phyloP scores from a whole-genome alignment of 2,329 filamentous ascomycete species.

The Stylonectria norvegica region DNA sequence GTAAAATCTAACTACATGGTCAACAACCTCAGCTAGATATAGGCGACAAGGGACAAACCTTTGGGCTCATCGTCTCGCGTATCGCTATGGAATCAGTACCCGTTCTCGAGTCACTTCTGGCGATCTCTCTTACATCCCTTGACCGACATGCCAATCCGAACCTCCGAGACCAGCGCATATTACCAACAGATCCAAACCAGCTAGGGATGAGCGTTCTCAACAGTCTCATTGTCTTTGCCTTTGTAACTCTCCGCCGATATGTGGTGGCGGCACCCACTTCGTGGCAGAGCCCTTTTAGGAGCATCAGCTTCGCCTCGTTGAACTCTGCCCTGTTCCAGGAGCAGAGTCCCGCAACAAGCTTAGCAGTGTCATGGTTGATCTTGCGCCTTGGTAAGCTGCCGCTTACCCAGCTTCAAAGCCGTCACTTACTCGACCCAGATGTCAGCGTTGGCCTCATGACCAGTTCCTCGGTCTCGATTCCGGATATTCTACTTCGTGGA shows the following conservation, averaged over 20 bases:
- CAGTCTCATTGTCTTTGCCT: conserved; percentile 11
- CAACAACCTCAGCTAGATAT: too few species aligned
- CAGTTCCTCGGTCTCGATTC: conserved; percentile 23
- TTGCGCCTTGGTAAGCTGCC: conserved; percentile 25
- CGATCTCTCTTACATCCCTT: conserved; percentile 19
- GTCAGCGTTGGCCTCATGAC: conserved; percentile 29
- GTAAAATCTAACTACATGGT: conserved; percentile 23
- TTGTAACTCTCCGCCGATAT: conserved; percentile 14
- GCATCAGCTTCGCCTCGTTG: conserved; percentile 9
- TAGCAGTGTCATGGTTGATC: conserved; percentile 24
- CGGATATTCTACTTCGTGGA: conserved; percentile 18
- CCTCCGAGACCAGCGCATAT: conserved; percentile 4
- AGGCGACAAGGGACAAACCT: conserved; percentile 36
- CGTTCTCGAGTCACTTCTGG: conserved; percentile 28
- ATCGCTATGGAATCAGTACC: conserved; percentile 25
- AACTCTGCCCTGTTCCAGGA: conserved; percentile 15
- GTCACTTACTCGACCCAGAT: conserved; percentile 15
- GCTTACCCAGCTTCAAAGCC: background rate
- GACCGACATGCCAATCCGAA: conserved; percentile 10
- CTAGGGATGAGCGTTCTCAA: conserved; percentile 8
- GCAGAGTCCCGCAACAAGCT: conserved; percentile 11
- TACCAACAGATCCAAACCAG: conserved; percentile 7
- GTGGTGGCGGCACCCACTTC: conserved; percentile 16
- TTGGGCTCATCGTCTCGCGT: conserved; percentile 36
- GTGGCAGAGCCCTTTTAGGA: conserved; percentile 20